Evolutionary conservation across 1,284 basidiomycete genomes (phyloP), one percentile per base, ranked within the genome.

Genomic region (Sparassis latifolia): DNA sequence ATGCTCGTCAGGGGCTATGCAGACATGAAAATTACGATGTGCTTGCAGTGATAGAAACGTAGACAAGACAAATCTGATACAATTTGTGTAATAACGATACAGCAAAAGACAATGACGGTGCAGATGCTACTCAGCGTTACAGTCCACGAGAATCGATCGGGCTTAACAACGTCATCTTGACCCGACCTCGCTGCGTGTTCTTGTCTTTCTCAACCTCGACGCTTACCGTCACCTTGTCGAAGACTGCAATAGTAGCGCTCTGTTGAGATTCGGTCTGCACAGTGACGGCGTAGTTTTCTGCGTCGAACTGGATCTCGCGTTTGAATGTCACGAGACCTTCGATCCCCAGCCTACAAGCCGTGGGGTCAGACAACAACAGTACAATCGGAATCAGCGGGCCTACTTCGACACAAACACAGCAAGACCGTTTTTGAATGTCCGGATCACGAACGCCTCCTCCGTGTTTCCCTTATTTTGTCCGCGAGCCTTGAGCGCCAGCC

Each of bases 281-380:
- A 0, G 80, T 82, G 52, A 98, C 82, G 3, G 82, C 80, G 66
- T 97, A 98, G 58, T 88, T 88, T 42, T 99, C 95, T 6, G 93
- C 82, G 61, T 98, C 94, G 60, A 95, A 97, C 49, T 85, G 79
- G 51, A 85, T 79, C 57, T 97, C 92, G 33, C 83, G 81, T 69
- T 90, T 89, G 79, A 98, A 97, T 56, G 85, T 93, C 58, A 98
- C 87, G 33, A 98, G 73, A 0, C 95, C 96, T 68, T 98, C 95
- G 48, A 99, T 78, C 4, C 96, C 96, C 50, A 96, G 79, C 63
- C 92, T 96, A 39, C 44, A 44, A 31, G 52, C 42, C 35, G 35
- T 12, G 35, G 35, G 35, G 7, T 37, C 1, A 7, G 35, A 12
- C 6, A 7, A 37, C 6, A 12, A 37, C 35, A 37, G 35, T 37